Evolutionary conservation across 371 early-diverging fungal genomes (phyloP).

Genomic region (Amoeboaphelidium occidentale): DNA sequence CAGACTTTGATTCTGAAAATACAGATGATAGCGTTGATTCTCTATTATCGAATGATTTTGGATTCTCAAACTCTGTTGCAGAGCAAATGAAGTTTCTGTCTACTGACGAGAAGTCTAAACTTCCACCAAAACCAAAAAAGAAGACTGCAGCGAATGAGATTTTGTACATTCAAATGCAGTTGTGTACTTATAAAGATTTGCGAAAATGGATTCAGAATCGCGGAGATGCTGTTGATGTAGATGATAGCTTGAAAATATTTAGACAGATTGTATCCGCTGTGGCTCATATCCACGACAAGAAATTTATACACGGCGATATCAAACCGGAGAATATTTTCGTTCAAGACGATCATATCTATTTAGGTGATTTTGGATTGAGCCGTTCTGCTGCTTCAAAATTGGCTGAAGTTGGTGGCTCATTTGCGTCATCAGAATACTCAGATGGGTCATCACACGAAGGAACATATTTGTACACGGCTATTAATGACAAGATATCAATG

Average conservation of each 20-base stretch:
- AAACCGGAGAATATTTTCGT: conserved; percentile 58
- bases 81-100: too few relatives aligned
- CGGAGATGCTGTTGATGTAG: conserved; percentile 9
- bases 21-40: too few relatives aligned
- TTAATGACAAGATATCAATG: not conserved
- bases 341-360: conserved; percentile 4
- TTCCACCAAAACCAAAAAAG: too few relatives aligned
- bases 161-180: conserved; percentile 61
- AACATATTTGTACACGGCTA: not conserved
- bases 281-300: conserved; percentile 39
- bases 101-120: too few relatives aligned
- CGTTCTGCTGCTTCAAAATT: too few relatives aligned
- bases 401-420: too few relatives aligned
- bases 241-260: not conserved
- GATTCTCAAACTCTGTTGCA: too few relatives aligned
- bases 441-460: not conserved
- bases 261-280: conserved; percentile 12
- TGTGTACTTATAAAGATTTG: conserved; percentile 37
- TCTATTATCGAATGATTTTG: too few relatives aligned
- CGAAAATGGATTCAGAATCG: conserved; percentile 26
- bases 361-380: conserved; percentile 62
- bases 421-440: not conserved
- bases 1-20: too few relatives aligned
- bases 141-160: conserved; percentile 6
- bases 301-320: conserved; percentile 47